Base-by-base conservation (phyloP, 805 yeast species). In the Candida xiaguanensis region DNA sequence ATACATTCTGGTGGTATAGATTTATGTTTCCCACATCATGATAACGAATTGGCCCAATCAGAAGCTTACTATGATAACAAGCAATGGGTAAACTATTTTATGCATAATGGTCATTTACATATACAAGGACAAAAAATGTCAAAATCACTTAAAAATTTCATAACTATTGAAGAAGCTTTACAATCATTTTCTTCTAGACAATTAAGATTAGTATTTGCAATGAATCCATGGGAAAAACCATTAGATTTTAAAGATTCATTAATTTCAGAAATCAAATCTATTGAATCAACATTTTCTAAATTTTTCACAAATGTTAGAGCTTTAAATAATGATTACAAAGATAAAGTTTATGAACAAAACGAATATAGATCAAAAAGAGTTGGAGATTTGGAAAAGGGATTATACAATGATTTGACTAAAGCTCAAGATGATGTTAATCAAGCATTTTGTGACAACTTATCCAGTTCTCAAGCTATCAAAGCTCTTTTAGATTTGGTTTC, bases 111-210 rank as follows among this genome's bases (percentile, higher is more conserved):
- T 29, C 99, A 93, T 64, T 74, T 93, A 54, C 99, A 93, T 60
- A 93, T 93, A 50, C 97, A 93, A 63, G 99, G 99, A 15, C 97
- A 89, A 65, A 93, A 93, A 58, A 93, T 93, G 99, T 84, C 95
- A 34, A 93, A 93, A 66, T 83, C 95, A 31, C 72, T 93, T 56
- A 93, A 93, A 63, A 93, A 93, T 65, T 93, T 93, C 59, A 91
- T 93, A 56, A 89, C 98, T 8, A 88, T 93, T 50, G 85, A 84
- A 47, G 95, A 91, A 57, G 97, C 98, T 1, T 72, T 93, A 46
- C 63, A 71, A 40, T 76, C 62, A 47, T 87, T 78, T 54, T 61
- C 85, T 2, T 63, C 93, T 1, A 78, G 97, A 51, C 97, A 93
- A 61, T 72, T 93, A 52, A 78, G 99, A 48, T 72, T 93, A 50